Conservation (phyloP, 2,329 filamentous ascomycete species). For the Clonostachys solani region DNA sequence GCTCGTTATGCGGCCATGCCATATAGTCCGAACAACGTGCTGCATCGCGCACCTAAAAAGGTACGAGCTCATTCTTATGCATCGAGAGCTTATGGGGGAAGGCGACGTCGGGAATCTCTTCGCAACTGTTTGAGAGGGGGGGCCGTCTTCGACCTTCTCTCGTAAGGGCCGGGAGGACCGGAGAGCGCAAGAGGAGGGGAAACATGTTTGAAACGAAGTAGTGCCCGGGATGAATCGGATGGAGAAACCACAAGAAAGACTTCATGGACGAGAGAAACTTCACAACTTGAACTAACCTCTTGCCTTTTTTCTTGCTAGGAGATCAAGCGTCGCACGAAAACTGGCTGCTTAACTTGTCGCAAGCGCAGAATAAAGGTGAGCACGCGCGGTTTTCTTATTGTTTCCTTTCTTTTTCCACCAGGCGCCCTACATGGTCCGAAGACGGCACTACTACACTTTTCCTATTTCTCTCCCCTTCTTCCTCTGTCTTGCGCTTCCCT, state of each 20-base stretch:
- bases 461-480: neutral
- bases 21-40: slow-evolving; percentile 38
- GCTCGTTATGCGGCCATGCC: slow-evolving; percentile 38
- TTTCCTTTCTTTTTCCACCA: neutral
- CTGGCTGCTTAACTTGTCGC: slow-evolving; percentile 58
- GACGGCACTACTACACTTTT: neutral
- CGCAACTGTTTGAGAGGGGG: neutral
- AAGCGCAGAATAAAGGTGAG: slow-evolving; percentile 60
- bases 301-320: slow-evolving; percentile 32
- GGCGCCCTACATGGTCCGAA: no score
- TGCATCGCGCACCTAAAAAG: slow-evolving; percentile 52
- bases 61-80: slow-evolving; percentile 25
- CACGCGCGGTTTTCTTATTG: slow-evolving; percentile 7
- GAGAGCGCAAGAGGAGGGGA: no score
- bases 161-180: no score
- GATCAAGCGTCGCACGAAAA: slow-evolving; percentile 60
- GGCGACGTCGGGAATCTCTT: neutral
- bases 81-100: neutral
- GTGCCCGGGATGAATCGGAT: no score
- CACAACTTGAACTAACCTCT: no score
- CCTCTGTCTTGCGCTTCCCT: neutral
- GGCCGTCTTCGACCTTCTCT: neutral
- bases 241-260: no score
- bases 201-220: no score
- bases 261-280: no score